A percentile compares a stretch with the other conserved stretches of the same genome.
Conservation (phyloP, 2,329 filamentous ascomycete genomes). For the Colletotrichum gloeosporioides region DNA sequence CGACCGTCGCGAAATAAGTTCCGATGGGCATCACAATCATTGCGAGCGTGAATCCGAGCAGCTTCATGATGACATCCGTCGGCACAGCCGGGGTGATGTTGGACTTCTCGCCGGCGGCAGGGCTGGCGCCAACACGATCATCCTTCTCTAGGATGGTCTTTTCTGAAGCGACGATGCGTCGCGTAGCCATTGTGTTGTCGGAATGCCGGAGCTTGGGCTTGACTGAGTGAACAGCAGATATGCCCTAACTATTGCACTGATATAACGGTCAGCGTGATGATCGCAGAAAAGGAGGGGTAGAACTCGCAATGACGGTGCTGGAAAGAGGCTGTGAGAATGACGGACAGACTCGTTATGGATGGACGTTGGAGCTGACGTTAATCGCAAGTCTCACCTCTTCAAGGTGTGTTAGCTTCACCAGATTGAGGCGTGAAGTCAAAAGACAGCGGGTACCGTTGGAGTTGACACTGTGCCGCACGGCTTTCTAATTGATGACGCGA, state of each 20-base stretch:
- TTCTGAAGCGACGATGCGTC: conserved; percentile 69
- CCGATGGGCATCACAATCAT: conserved; percentile 90
- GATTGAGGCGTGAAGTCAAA: conserved; percentile 10
- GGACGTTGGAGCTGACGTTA: not conserved
- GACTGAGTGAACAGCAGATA: not conserved
- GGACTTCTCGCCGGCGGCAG: conserved; percentile 60
- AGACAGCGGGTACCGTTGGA: conserved; percentile 2
- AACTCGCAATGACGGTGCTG: not conserved
- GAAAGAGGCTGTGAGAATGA: not conserved
- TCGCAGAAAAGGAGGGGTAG: not conserved
- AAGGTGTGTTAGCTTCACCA: not conserved
- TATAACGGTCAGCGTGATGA: not conserved
- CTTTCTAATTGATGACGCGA: conserved; percentile 20
- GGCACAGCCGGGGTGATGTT: conserved; percentile 85
- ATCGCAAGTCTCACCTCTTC: not conserved
- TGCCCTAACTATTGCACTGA: not conserved
- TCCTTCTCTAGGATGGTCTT: conserved; percentile 70
- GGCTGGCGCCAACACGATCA: conserved; percentile 44
- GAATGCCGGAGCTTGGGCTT: not conserved
- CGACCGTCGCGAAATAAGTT: conserved; percentile 84
- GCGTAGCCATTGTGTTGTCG: conserved; percentile 66
- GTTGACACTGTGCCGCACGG: not conserved
- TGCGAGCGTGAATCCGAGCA: conserved; percentile 87
- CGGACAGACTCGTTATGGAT: not conserved
- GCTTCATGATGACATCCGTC: conserved; percentile 85